These are phyloP conservation scores for Coemansia sp. DNA, from an alignment of 192 early-diverging fungal genomes.

Conservation along the genomic window DNA sequence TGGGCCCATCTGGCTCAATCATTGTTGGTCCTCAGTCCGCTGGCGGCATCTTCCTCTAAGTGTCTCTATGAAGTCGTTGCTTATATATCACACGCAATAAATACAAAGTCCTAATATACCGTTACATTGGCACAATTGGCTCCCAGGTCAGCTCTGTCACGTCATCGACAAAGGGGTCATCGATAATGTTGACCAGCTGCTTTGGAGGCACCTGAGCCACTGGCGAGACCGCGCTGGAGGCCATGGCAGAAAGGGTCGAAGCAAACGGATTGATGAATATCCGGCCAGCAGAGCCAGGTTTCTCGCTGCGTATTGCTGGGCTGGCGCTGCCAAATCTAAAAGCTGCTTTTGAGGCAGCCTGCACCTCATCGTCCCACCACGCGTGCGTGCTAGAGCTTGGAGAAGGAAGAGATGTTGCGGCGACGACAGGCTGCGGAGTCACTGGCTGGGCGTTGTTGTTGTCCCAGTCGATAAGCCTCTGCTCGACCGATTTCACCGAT, in stretches of 20 bases:
- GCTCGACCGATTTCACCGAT: constrained; percentile 4
- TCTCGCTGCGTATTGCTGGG: background rate
- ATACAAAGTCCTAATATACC: background rate
- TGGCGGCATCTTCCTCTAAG: constrained; percentile 47
- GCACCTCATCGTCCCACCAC: constrained; percentile 35
- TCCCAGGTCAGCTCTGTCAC: constrained; percentile 25
- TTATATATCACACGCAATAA: background rate
- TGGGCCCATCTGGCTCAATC: constrained; percentile 54
- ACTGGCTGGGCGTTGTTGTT: background rate
- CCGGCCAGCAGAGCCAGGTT: background rate
- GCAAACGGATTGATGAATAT: constrained; percentile 39
- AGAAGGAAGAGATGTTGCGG: constrained; percentile 9
- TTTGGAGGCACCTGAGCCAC: background rate
- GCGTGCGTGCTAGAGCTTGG: constrained; percentile 38
- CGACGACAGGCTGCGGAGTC: background rate
- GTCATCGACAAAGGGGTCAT: constrained; percentile 48
- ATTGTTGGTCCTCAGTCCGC: constrained; percentile 55
- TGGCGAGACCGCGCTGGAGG: background rate
- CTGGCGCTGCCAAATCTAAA: background rate
- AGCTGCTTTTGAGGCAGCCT: background rate
- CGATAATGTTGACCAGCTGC: constrained; percentile 4
- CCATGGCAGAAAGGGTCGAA: constrained; percentile 5
- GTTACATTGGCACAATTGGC: constrained; percentile 28
- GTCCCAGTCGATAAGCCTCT: constrained; percentile 44
- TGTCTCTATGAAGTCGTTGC: background rate